A percentile compares a stretch with the other conserved stretches of the same genome.
Evolutionary conservation across 352 stramenopile species (phyloP).

Genomic region (Globisporangium iwayamae): DNA sequence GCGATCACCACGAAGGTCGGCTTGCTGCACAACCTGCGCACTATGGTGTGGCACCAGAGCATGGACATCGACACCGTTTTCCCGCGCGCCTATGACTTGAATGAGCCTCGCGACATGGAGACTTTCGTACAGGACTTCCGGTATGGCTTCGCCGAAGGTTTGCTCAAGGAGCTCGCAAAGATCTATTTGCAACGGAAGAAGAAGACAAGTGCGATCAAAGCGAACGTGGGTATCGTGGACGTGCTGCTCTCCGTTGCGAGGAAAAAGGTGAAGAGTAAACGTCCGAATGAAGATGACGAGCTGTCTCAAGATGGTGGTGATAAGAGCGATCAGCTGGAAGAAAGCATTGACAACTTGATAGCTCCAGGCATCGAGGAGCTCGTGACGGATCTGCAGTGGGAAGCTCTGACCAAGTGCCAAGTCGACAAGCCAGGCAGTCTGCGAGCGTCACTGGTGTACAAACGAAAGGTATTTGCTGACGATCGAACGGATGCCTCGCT

Average conservation of each 20-base stretch:
- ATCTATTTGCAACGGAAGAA: slow-evolving; percentile 21
- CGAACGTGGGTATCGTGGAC: slow-evolving; percentile 58
- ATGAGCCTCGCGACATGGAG: slow-evolving; percentile 76
- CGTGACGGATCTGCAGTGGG: slow-evolving; percentile 76
- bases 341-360: slow-evolving; percentile 50
- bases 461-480: slow-evolving; percentile 43
- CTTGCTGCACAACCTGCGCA: slow-evolving; percentile 81
- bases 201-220: slow-evolving; percentile 14
- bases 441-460: slow-evolving; percentile 50
- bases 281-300: slow-evolving; percentile 15
- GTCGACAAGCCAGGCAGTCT: slow-evolving; percentile 44
- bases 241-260: slow-evolving; percentile 47
- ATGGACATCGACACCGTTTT: slow-evolving; percentile 83
- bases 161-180: slow-evolving; percentile 72
- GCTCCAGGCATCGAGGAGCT: slow-evolving; percentile 34
- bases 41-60: slow-evolving; percentile 76
- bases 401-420: slow-evolving; percentile 49
- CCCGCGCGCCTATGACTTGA: slow-evolving; percentile 89
- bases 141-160: slow-evolving; percentile 71
- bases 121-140: slow-evolving; percentile 90
- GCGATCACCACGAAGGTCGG: slow-evolving; percentile 91
- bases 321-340: slow-evolving; percentile 36
- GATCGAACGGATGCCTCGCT: slow-evolving; percentile 32
- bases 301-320: not conserved
- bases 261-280: slow-evolving; percentile 58